Evolutionary conservation across 225 moss, liverwort and hornwort genomes (phyloP), one percentile per base, ranked within the genome.

Genomic region (Polytrichum formosum): DNA sequence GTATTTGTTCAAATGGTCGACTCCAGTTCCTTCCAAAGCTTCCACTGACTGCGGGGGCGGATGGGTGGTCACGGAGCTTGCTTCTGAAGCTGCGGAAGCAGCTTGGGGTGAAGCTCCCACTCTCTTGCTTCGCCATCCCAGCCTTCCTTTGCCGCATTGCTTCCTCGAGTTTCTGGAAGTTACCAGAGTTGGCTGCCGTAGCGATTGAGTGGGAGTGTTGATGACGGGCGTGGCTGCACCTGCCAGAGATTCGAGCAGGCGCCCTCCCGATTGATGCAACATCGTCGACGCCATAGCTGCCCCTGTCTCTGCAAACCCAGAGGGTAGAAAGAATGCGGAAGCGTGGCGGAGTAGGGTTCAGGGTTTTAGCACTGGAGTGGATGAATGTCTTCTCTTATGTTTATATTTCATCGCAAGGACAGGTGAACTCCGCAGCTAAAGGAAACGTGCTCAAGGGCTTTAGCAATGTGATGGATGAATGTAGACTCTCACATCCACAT

Each of bases 1-100:
- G 81, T 70, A 97, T 54, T 87, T 92, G 75, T 97, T 97, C 66
- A 94, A 69, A 64, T 91, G 85, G 63, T 78, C 83, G 6, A 22
- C 5, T 0, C 63, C 29, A 56, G 70, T 84, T 20, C 81, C 84
- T 17, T 68, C 82, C 1, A 90, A 85, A 33, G 85, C 81, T 60
- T 90, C 97, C 76, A 91, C 88, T 1, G 83, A 67, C 71, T 91
- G 91, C n/a, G 84, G 73, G 0, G 76, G 74, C 1, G 89, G 69
- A 46, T 16, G 13, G 8, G 87, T 74, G 2, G 87, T 76, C 25
- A 84, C 84, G 5, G 78, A 81, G 6, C 55, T 35, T 19, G 78
- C 86, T 77, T 72, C 26, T 2, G 28, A 28, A 16, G 70, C 37
- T 53, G 63, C 54, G 6, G n/a, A 58, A 58, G 23, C 58, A 58